A percentile compares a stretch with the other conserved stretches of the same genome.
phyloP scores from a whole-genome alignment of 1,139 yeast species.

The Yamadazyma jaroonii region DNA sequence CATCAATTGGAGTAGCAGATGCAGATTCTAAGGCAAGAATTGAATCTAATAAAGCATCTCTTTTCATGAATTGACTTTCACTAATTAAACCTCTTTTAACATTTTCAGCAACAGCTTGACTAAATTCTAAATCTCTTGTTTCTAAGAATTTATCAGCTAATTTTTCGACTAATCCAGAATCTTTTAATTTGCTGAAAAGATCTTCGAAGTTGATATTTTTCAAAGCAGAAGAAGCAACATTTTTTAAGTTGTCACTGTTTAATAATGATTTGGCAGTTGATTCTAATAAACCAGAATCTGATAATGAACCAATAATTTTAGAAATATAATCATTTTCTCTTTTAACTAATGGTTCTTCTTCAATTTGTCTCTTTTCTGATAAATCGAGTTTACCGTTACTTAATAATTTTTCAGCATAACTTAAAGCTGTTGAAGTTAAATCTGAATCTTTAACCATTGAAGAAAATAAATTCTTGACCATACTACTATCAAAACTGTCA shows the following conservation, averaged over 20 bases:
- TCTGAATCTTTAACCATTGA: conserved; percentile 23
- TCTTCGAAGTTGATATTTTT: conserved; percentile 20
- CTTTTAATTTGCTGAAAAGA: conserved; percentile 23
- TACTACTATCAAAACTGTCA: conserved; percentile 17
- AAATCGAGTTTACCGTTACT: conserved; percentile 14
- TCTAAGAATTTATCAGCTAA: conserved; percentile 18
- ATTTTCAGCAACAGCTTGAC: conserved; percentile 13
- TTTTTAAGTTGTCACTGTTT: conserved; percentile 18
- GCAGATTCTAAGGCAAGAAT: conserved; percentile 6
- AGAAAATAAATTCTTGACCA: conserved; percentile 20
- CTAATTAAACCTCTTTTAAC: conserved; percentile 17
- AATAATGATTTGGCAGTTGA: conserved; percentile 20
- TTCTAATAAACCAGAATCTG: conserved; percentile 22
- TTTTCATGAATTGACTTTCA: conserved; percentile 9
- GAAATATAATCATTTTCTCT: conserved; percentile 20
- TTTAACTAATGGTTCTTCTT: conserved; percentile 5
- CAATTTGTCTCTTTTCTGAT: conserved; percentile 1
- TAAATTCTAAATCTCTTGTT: conserved; percentile 17
- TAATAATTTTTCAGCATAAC: conserved; percentile 19
- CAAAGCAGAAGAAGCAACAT: conserved; percentile 21
- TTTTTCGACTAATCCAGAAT: conserved; percentile 22
- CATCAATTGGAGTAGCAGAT: conserved; percentile 6
- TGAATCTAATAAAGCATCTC: conserved; percentile 6
- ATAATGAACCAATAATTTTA: conserved; percentile 20
- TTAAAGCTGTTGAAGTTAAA: conserved; percentile 17